Base-by-base conservation (phyloP, 2,329 filamentous ascomycete genomes). In the Penicillium paneum region DNA sequence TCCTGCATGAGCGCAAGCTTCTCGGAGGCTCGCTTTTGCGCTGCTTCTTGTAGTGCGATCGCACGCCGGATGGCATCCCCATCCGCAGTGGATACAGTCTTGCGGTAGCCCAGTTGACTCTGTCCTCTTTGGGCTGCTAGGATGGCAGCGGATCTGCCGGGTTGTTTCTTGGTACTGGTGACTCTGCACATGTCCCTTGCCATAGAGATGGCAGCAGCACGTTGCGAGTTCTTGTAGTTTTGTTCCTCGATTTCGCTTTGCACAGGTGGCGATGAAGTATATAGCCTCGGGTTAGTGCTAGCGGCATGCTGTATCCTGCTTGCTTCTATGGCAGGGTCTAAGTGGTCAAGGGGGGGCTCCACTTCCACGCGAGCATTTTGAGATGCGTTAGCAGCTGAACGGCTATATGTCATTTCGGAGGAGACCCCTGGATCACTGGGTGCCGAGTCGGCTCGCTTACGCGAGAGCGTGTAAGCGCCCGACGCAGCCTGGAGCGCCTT, bases 161-260 rank as follows among this genome's bases (percentile, higher is more conserved):
- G 38, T 40, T 62, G 62, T 5, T 64, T 66, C 15, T 63, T 67
- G 1, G 77, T 73, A 57, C 79, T 76, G 7, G 85, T 81, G 1
- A 82, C 78, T 11, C 79, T 83, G 68, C 91, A 96, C 85, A 96
- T 93, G 63, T 88, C 84, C 72, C 87, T 89, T 7, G 92, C 91
- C 91, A 97, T 96, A 11, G 89, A 90, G 3, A 96, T 78, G 2
- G 92, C 91, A 19, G 91, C 93, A 29, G 91, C 90, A 59, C 87
- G 88, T 3, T 96, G 77, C 5, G 86, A 84, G 61, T 91, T 88
- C 41, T 86, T 83, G 54, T 83, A 84, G 57, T 83, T 85, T 70
- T 86, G 82, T 65, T 96, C 91, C 38, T 94, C 87, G 0, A 85
- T 75, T 66, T 95, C 90, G 2, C 82, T 76, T 26, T 83, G 80